Base-by-base conservation (phyloP, 1,284 basidiomycete genomes). In the Puccinia polysora region DNA sequence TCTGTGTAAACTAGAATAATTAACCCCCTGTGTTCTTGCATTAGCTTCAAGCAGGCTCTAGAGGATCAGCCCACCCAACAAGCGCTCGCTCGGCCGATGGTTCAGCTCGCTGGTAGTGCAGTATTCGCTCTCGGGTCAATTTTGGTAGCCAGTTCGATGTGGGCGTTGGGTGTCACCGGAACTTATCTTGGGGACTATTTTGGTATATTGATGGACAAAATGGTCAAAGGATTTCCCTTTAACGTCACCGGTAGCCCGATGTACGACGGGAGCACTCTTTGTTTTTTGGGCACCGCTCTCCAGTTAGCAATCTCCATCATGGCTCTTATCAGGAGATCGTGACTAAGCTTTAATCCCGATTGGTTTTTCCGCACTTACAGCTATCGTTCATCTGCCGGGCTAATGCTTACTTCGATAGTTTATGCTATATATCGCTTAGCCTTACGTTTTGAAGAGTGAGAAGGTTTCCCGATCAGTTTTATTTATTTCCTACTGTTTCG, bases 111-210 rank as follows among this genome's bases (percentile, higher is more conserved):
- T 12, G 8, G 49, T 2, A 59, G 25, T 15, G 45, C 71, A 1
- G 70, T 79, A 45, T 77, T 80, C 64, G 74, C 70, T 0, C 52
- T 74, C 1, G 79, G 79, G 47, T 75, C 76, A 38, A 64, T 76
- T 49, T 75, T 80, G 62, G 79, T 80, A n/a, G 64, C 76, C 18
- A 74, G 75, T 18, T 78, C 78, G 34, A 80, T 80, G 79, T 80
- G 76, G 75, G 76, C 76, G 15, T 70, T 80, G 6, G 79, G 79
- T 65, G 75, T 80, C 18, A 80, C 79, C 15, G 79, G 79, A 40
- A 80, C 79, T 20, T 80, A 80, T 74, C 74, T 80, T 4, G 79
- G 79, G 23, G 79, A 80, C 75, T 80, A 80, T 76, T 80, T 80
- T 77, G 79, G 79, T 45, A 80, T 80, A 72, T 74, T 80, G 5